These are phyloP conservation scores for Leccinum boreale DNA, from an alignment of 768 basidiomycete genomes.

Conservation along the genomic window DNA sequence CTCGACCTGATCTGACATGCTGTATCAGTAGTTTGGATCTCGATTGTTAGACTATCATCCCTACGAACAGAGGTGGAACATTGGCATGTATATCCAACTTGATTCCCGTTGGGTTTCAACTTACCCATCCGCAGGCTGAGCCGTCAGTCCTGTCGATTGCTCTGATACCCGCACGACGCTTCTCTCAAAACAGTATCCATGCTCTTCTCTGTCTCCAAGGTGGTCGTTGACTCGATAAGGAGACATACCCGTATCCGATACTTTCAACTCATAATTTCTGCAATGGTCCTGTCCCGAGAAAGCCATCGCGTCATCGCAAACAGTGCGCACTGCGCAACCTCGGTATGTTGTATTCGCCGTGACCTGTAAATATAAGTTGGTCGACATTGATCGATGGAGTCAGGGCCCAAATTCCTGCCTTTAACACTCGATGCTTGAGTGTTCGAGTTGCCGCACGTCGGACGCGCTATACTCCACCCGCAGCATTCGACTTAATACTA, in stretches of 20 bases:
- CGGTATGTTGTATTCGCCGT: not conserved
- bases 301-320: too few relatives aligned
- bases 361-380: not conserved
- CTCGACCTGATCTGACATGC: too few relatives aligned
- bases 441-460: not conserved
- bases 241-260: too few relatives aligned
- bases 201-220: too few relatives aligned
- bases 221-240: too few relatives aligned
- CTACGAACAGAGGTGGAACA: not conserved
- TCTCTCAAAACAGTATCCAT: too few relatives aligned
- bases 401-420: not conserved
- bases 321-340: not conserved
- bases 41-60: not conserved
- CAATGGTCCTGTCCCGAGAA: too few relatives aligned
- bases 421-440: not conserved
- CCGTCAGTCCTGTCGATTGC: not conserved
- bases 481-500: not conserved
- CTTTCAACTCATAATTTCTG: too few relatives aligned
- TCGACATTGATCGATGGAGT: not conserved
- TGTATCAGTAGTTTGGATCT: not conserved
- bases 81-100: not conserved
- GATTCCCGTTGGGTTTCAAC: not conserved
- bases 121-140: not conserved
- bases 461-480: not conserved
- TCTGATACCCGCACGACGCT: not conserved